Conservation (phyloP, 768 basidiomycete species). For the Mycena pura region DNA sequence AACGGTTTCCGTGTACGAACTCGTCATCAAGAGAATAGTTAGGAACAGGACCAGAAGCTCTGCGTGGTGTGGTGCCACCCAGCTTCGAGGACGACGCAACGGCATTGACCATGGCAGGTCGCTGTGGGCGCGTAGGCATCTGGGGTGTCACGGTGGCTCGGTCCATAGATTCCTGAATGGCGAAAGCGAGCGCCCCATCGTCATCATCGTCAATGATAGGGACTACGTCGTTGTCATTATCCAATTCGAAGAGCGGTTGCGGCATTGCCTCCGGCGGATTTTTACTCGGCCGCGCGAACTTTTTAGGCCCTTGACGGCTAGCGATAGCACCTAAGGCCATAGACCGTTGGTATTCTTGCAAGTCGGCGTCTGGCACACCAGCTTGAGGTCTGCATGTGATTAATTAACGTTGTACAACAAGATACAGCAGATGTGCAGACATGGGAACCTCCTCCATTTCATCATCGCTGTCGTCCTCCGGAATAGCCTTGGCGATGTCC, state of each 20-base stretch:
- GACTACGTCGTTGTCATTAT: conserved; percentile 43
- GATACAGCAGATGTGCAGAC: conserved; percentile 49
- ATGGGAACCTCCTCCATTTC: conserved; percentile 87
- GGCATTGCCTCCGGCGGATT: conserved; percentile 17
- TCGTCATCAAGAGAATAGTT: conserved; percentile 39
- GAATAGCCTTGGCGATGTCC: conserved; percentile 45
- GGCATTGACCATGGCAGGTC: conserved; percentile 19
- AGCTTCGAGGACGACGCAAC: conserved; percentile 25
- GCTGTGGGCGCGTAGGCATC: neutral
- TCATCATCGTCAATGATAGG: conserved; percentile 40
- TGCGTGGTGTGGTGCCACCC: conserved; percentile 5
- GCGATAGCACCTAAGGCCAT: conserved; percentile 69
- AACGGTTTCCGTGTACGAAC: conserved; percentile 56
- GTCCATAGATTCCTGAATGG: conserved; percentile 60
- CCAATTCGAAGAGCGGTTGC: conserved; percentile 61
- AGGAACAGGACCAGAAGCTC: conserved; percentile 7
- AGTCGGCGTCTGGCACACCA: conserved; percentile 59
- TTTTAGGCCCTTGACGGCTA: conserved; percentile 52
- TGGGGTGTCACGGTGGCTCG: conserved; percentile 24
- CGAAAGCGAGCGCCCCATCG: conserved; percentile 45
- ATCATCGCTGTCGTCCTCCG: conserved; percentile 48
- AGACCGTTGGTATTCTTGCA: conserved; percentile 64
- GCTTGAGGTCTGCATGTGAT: conserved; percentile 39
- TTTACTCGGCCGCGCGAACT: conserved; percentile 38
- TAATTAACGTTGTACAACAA: neutral